Conservation (phyloP, 2,329 filamentous ascomycete species). For the Pseudohalonectria lignicola region DNA sequence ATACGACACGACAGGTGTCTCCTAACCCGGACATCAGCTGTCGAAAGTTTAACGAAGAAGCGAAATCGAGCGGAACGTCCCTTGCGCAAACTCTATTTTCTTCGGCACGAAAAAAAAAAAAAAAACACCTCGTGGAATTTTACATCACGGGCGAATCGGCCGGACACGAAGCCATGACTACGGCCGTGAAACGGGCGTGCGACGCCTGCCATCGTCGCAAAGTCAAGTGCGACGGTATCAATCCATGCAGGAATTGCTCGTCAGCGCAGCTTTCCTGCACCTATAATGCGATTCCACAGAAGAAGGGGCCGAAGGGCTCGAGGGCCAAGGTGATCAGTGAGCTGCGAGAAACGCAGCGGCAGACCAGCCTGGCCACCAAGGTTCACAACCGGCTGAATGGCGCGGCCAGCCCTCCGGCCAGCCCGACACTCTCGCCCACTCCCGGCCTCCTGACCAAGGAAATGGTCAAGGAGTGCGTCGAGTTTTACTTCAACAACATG, state of each 20-base stretch:
- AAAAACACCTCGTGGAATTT: no score
- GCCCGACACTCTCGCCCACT: constrained; percentile 38
- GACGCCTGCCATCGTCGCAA: constrained; percentile 60
- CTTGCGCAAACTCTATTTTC: background rate
- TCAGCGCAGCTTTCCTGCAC: constrained; percentile 58
- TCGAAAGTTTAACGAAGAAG: no score
- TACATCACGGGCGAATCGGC: no score
- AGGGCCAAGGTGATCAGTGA: constrained; percentile 68
- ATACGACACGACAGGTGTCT: no score
- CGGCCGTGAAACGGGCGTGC: constrained; percentile 52
- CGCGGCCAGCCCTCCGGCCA: constrained; percentile 35
- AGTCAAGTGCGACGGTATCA: constrained; percentile 62
- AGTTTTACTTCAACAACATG: constrained; percentile 59
- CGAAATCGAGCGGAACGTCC: no score
- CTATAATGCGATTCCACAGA: constrained; percentile 65
- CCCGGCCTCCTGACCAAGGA: constrained; percentile 50
- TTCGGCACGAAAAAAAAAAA: background rate
- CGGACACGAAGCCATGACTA: constrained; percentile 28
- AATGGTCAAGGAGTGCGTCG: constrained; percentile 53
- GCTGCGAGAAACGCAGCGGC: constrained; percentile 56
- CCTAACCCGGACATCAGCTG: no score
- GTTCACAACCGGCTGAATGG: constrained; percentile 50
- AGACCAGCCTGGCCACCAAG: constrained; percentile 51
- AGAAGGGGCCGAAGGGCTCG: constrained; percentile 66
- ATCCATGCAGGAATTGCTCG: constrained; percentile 61